phyloP scores from a whole-genome alignment of 345 rosid genomes.

The Bruguiera gymnorhiza region DNA sequence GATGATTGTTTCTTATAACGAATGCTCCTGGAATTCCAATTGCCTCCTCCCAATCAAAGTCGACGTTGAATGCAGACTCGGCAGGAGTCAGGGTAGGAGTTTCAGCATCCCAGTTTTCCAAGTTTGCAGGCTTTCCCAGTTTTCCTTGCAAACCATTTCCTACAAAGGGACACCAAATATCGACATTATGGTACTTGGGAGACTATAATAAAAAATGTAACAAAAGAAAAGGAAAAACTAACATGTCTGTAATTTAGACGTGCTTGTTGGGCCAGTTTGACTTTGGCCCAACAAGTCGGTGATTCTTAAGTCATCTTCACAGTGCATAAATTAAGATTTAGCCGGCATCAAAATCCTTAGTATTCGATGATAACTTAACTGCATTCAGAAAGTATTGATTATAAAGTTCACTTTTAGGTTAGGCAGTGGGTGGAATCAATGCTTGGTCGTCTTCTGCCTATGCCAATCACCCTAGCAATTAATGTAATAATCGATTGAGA shows the following conservation, averaged over 20 bases:
- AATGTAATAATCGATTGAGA: no score
- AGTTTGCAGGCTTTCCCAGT: slow-evolving; percentile 28
- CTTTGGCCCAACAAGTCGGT: no score
- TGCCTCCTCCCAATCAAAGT: slow-evolving; percentile 36
- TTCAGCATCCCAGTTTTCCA: slow-evolving; percentile 33
- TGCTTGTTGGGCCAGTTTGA: not conserved
- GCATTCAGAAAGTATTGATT: no score
- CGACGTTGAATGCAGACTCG: slow-evolving; percentile 30
- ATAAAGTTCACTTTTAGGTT: no score
- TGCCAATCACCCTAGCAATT: no score
- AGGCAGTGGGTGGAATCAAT: no score
- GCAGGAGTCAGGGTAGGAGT: slow-evolving; percentile 25
- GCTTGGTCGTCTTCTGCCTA: no score
- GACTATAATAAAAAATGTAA: not conserved
- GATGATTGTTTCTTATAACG: slow-evolving; percentile 38
- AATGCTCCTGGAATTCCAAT: slow-evolving; percentile 41
- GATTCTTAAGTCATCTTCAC: no score
- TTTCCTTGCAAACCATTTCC: slow-evolving; percentile 34
- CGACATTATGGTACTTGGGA: slow-evolving; percentile 14
- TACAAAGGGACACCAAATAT: slow-evolving; percentile 3
- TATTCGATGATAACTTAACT: no score
- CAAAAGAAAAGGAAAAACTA: not conserved
- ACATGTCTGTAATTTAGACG: not conserved
- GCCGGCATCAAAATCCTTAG: no score
- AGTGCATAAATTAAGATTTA: no score